Evolutionary conservation across 176 grass and related monocot genomes (phyloP).

Genomic region (Typha latifolia): DNA sequence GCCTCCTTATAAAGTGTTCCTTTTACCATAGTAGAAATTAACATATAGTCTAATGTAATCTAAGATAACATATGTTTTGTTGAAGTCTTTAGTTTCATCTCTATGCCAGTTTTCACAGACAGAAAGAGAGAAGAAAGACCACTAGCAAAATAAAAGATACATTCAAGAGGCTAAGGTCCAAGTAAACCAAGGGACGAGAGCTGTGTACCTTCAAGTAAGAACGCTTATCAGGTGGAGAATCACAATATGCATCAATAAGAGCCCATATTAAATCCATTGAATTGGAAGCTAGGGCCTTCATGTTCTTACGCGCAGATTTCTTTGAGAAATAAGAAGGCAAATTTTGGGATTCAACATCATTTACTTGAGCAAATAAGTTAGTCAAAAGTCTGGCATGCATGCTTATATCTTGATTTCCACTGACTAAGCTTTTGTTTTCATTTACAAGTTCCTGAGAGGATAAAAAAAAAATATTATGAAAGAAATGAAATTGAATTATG

Average conservation of each 20-base stretch:
- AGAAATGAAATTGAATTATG: not conserved
- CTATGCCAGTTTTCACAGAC: too few species aligned
- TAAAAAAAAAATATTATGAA: slow-evolving; percentile 9
- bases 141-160: not conserved
- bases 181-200: slow-evolving; percentile 11
- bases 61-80: too few species aligned
- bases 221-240: slow-evolving; percentile 65
- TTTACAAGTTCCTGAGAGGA: slow-evolving; percentile 57
- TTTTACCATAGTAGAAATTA: too few species aligned
- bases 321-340: slow-evolving; percentile 39
- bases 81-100: too few species aligned
- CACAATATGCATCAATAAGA: slow-evolving; percentile 52
- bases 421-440: slow-evolving; percentile 48
- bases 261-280: slow-evolving; percentile 58
- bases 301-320: slow-evolving; percentile 52
- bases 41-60: too few species aligned
- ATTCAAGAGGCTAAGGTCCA: not conserved
- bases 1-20: too few species aligned
- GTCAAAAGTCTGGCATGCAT: slow-evolving; percentile 27
- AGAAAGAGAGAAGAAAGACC: slow-evolving; percentile 1
- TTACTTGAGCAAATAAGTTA: slow-evolving; percentile 27
- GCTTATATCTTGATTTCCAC: slow-evolving; percentile 35
- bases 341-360: slow-evolving; percentile 25
- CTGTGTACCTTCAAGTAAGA: slow-evolving; percentile 55
- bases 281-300: slow-evolving; percentile 59